phyloP scores from a whole-genome alignment of 345 rosid genomes.

The Cardiospermum halicacabum region DNA sequence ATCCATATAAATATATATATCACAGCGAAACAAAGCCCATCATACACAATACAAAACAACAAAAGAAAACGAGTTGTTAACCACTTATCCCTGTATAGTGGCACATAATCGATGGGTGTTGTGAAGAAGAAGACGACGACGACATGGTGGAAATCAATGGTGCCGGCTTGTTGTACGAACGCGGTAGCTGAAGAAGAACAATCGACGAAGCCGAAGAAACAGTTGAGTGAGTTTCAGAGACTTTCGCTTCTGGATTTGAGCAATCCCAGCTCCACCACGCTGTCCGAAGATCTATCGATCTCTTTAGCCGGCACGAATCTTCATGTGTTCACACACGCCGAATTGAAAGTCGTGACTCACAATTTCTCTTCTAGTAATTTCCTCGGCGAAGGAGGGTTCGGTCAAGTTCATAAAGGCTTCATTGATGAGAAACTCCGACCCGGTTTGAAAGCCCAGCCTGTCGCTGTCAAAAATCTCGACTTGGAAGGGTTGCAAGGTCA shows the following conservation, averaged over 20 bases:
- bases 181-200: not conserved
- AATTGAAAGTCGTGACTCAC: conserved; percentile 77
- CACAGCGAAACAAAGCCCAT: too few species aligned
- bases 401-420: conserved; percentile 85
- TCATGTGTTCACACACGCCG: conserved; percentile 56
- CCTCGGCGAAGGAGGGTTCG: conserved; percentile 90
- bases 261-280: conserved; percentile 46
- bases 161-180: conserved; percentile 40
- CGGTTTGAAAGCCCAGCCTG: conserved; percentile 82
- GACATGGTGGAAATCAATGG: conserved; percentile 42
- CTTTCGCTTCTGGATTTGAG: conserved; percentile 61
- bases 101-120: conserved; percentile 45
- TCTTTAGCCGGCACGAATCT: conserved; percentile 83
- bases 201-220: conserved; percentile 30
- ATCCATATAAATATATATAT: not conserved
- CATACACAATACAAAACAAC: conserved; percentile 7
- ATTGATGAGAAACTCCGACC: conserved; percentile 80
- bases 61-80: conserved; percentile 15
- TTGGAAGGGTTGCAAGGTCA: conserved; percentile 89
- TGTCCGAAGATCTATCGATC: conserved; percentile 64
- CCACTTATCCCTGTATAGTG: conserved; percentile 25
- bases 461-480: conserved; percentile 78
- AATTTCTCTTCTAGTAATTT: conserved; percentile 64
- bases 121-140: conserved; percentile 23
- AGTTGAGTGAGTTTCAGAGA: conserved; percentile 42